Percentiles rank a stretch among this genome's conserved stretches.
Evolutionary conservation across 805 yeast genomes (phyloP).

Genomic region (Metschnikowia continentalis): DNA sequence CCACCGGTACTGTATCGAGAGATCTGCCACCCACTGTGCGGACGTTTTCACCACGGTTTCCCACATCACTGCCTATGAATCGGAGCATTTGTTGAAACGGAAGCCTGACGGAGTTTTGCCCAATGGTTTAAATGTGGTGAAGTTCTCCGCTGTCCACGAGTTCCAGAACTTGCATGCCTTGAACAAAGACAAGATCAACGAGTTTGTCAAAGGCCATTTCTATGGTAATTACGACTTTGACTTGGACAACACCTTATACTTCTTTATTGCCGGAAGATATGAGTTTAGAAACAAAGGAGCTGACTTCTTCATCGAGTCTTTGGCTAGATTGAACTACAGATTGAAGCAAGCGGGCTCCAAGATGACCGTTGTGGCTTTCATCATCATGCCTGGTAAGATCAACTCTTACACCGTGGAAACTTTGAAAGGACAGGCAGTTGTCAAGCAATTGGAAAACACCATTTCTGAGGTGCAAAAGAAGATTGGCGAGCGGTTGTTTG

Average conservation of each 20-base stretch:
- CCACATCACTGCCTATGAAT: constrained; percentile 94
- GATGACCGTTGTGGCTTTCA: constrained; percentile 92
- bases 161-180: constrained; percentile 94
- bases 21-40: constrained; percentile 93
- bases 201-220: constrained; percentile 93
- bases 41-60: constrained; percentile 98
- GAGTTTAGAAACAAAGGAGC: constrained; percentile 97
- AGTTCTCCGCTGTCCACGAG: constrained; percentile 96
- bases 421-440: constrained; percentile 92
- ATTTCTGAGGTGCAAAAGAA: constrained; percentile 81
- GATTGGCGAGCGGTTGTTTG: constrained; percentile 84
- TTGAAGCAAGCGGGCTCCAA: constrained; percentile 78
- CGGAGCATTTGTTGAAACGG: constrained; percentile 87
- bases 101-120: constrained; percentile 98
- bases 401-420: constrained; percentile 95
- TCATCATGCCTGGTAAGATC: constrained; percentile 96
- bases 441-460: constrained; percentile 83
- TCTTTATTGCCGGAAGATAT: constrained; percentile 95
- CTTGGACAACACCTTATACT: constrained; percentile 87
- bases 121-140: constrained; percentile 91
- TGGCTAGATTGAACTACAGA: constrained; percentile 86
- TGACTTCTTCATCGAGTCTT: constrained; percentile 87
- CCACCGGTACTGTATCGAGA: constrained; percentile 93
- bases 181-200: constrained; percentile 87
- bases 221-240: constrained; percentile 96